Evolutionary conservation across 495 filamentous ascomycete genomes (phyloP).

Genomic region (Xylaria bambusicola): DNA sequence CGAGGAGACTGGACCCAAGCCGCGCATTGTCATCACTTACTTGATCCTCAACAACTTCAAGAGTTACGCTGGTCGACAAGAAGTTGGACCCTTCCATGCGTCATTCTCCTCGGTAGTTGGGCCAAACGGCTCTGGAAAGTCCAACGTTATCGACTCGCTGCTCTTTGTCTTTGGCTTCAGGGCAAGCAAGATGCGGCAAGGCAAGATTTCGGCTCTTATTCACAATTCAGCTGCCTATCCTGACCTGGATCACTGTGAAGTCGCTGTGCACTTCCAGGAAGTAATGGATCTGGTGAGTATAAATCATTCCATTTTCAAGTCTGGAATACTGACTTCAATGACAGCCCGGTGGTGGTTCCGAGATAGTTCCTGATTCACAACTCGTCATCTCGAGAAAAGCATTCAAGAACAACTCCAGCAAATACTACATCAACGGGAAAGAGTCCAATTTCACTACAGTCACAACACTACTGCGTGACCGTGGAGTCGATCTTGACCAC

Average conservation of each 20-base stretch:
- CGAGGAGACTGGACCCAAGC: conserved; percentile 73
- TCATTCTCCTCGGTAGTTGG: conserved; percentile 99
- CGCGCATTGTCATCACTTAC: conserved; percentile 88
- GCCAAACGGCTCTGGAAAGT: conserved; percentile 97
- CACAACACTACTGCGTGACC: conserved; percentile 81
- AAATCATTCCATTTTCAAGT: background rate
- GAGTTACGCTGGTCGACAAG: conserved; percentile 92
- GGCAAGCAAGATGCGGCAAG: conserved; percentile 98
- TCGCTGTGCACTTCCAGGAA: conserved; percentile 93
- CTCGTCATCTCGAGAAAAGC: conserved; percentile 88
- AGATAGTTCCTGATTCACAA: conserved; percentile 77
- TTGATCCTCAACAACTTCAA: conserved; percentile 94
- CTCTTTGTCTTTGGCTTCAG: conserved; percentile 98
- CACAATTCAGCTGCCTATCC: conserved; percentile 91
- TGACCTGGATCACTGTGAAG: conserved; percentile 85
- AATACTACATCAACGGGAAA: conserved; percentile 91
- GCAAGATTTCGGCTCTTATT: conserved; percentile 95
- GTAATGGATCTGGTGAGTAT: conserved; percentile 71
- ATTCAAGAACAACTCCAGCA: conserved; percentile 97
- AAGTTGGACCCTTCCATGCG: conserved; percentile 94
- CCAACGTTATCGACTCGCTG: conserved; percentile 96
- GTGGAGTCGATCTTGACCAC: conserved; percentile 93
- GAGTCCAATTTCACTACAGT: conserved; percentile 90
- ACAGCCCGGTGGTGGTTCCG: conserved; percentile 65
- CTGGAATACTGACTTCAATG: conserved; percentile 21